phyloP scores from a whole-genome alignment of 345 rosid species.

The Populus davidiana region DNA sequence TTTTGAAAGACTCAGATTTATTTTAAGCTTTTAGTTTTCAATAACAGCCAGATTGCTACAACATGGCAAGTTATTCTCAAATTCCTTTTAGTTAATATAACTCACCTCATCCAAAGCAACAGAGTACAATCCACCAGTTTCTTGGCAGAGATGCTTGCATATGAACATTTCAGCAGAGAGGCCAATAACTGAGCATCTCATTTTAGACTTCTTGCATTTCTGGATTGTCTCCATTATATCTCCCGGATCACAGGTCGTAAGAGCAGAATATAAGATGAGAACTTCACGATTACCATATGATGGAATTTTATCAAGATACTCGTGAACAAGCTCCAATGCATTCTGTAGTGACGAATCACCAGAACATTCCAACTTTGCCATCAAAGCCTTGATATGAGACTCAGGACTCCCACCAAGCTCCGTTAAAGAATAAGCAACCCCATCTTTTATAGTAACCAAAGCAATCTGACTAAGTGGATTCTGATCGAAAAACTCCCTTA shows the following conservation, averaged over 20 bases:
- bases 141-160: conserved; percentile 88
- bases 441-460: conserved; percentile 68
- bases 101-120: conserved; percentile 88
- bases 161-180: conserved; percentile 87
- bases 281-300: conserved; percentile 92
- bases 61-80: background rate
- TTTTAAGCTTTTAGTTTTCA: background rate
- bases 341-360: conserved; percentile 92
- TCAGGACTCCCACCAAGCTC: conserved; percentile 98
- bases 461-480: conserved; percentile 91
- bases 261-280: conserved; percentile 71
- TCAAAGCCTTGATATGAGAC: conserved; percentile 76
- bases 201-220: conserved; percentile 73
- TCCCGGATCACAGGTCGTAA: conserved; percentile 90
- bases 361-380: conserved; percentile 70
- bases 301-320: conserved; percentile 70
- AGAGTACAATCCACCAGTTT: conserved; percentile 78
- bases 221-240: conserved; percentile 78
- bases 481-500: conserved; percentile 89
- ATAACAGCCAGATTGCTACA: background rate
- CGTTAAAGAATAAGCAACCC: conserved; percentile 71
- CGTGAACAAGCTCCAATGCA: conserved; percentile 68
- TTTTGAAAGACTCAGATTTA: background rate
- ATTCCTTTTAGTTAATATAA: conserved; percentile 5
- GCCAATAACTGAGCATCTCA: conserved; percentile 89